These are phyloP conservation scores for Colletotrichum lini DNA, from an alignment of 2,329 filamentous ascomycete genomes.

Conservation along the genomic window DNA sequence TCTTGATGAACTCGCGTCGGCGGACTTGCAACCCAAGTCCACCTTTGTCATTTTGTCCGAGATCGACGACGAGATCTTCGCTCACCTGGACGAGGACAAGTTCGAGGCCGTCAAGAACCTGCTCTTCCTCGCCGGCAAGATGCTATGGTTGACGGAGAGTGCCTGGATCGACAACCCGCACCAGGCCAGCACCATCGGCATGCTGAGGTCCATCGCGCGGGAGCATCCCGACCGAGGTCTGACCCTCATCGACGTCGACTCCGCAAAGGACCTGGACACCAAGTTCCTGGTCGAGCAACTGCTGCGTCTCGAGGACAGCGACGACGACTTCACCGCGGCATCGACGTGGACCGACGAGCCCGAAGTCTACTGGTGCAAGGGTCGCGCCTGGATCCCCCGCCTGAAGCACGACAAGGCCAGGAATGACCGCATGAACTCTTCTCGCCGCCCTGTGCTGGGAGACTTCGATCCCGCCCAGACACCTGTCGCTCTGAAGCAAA, in stretches of 20 bases:
- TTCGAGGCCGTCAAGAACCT: slow-evolving; percentile 6
- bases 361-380: slow-evolving; percentile 10
- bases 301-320: slow-evolving; percentile 2
- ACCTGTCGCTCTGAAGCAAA: neutral
- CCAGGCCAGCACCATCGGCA: slow-evolving; percentile 40
- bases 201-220: slow-evolving; percentile 24
- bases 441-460: neutral
- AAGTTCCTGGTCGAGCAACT: slow-evolving; percentile 3
- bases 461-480: neutral
- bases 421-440: slow-evolving; percentile 19
- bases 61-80: slow-evolving; percentile 45
- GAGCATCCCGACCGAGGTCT: slow-evolving; percentile 16
- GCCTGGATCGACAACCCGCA: slow-evolving; percentile 38
- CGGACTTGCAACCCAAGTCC: neutral
- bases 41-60: slow-evolving; percentile 34
- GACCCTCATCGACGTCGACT: slow-evolving; percentile 34
- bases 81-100: slow-evolving; percentile 45
- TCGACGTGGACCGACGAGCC: slow-evolving; percentile 8
- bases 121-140: slow-evolving; percentile 21
- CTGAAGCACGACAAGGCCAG: slow-evolving; percentile 19
- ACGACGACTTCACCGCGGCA: neutral
- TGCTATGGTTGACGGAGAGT: slow-evolving; percentile 45
- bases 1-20: slow-evolving; percentile 8
- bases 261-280: neutral
- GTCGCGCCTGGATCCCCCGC: slow-evolving; percentile 12